A percentile compares a stretch with the other conserved stretches of the same genome.
Evolutionary conservation across 23 red algal genomes (phyloP).

Genomic region (Gracilariopsis chorda): DNA sequence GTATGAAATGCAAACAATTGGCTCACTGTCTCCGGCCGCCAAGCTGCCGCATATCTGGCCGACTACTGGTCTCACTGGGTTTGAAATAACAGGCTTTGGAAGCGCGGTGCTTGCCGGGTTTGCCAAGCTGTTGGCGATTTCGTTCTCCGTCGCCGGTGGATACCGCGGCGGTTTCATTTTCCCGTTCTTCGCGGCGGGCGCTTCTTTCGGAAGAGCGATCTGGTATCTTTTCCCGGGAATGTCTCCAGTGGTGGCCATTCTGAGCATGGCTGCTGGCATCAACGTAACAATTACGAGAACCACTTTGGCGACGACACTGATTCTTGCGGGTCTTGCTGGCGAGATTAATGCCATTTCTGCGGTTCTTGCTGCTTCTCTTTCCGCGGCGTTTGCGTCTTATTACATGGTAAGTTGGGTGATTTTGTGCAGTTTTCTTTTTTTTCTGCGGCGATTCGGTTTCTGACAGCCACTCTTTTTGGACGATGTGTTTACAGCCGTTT

Average conservation of each 20-base stretch:
- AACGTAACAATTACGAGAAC: slow-evolving; percentile 90
- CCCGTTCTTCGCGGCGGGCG: slow-evolving; percentile 77
- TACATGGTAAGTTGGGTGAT: slow-evolving; percentile 73
- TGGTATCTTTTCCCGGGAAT: slow-evolving; percentile 62
- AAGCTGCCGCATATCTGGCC: slow-evolving; percentile 72
- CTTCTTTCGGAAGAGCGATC: slow-evolving; percentile 80
- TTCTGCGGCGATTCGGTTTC: background rate
- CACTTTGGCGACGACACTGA: slow-evolving; percentile 65
- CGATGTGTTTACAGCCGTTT: slow-evolving; percentile 32
- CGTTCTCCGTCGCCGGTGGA: slow-evolving; percentile 74
- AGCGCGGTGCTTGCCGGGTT: slow-evolving; percentile 39
- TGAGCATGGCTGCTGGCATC: slow-evolving; percentile 76
- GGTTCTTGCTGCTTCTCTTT: slow-evolving; percentile 58
- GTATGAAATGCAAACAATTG: slow-evolving; percentile 82
- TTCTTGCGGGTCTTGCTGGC: slow-evolving; percentile 70
- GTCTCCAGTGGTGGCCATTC: slow-evolving; percentile 52
- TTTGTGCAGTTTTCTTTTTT: background rate
- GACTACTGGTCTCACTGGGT: slow-evolving; percentile 36
- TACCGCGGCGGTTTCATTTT: slow-evolving; percentile 94
- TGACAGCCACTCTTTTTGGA: background rate
- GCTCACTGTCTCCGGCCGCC: slow-evolving; percentile 40
- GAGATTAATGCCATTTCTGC: slow-evolving; percentile 69
- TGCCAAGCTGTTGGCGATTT: slow-evolving; percentile 82
- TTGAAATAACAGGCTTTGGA: slow-evolving; percentile 50
- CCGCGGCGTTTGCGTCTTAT: slow-evolving; percentile 60